Evolutionary conservation across 169 alveolate genomes (phyloP).

Genomic region (Condylostoma magnum): DNA sequence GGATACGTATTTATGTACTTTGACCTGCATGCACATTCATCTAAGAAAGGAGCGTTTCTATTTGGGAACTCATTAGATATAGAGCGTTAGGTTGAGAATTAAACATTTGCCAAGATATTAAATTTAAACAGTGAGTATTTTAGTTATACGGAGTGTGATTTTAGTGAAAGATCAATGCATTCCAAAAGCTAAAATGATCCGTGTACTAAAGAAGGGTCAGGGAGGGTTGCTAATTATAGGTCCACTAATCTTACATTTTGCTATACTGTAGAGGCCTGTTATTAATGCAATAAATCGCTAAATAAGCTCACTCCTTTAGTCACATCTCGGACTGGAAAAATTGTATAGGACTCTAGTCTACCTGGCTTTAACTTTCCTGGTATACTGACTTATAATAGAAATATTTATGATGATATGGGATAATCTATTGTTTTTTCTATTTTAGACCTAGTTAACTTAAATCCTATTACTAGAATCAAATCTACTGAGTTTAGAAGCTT

Average conservation of each 20-base stretch:
- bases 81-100: constrained; percentile 42
- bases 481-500: constrained; percentile 28
- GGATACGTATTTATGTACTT: constrained; percentile 51
- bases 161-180: constrained; percentile 74
- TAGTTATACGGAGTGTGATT: constrained; percentile 80
- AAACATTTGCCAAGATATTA: constrained; percentile 67
- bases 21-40: constrained; percentile 84
- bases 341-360: constrained; percentile 7
- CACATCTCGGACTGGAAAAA: constrained; percentile 26
- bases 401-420: constrained; percentile 26
- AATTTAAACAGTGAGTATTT: constrained; percentile 73
- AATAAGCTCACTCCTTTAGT: constrained; percentile 6
- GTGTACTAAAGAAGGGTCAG: constrained; percentile 83
- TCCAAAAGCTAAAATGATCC: constrained; percentile 71
- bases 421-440: background rate
- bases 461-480: constrained; percentile 42
- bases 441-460: constrained; percentile 35
- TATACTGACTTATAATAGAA: constrained; percentile 28
- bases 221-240: constrained; percentile 72
- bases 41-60: constrained; percentile 69
- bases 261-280: constrained; percentile 86
- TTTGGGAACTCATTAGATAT: constrained; percentile 67
- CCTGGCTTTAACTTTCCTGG: background rate
- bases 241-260: constrained; percentile 59
- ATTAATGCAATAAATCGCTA: constrained; percentile 44